Conservation (phyloP, 495 filamentous ascomycete genomes). For the Podospora fimiseda region DNA sequence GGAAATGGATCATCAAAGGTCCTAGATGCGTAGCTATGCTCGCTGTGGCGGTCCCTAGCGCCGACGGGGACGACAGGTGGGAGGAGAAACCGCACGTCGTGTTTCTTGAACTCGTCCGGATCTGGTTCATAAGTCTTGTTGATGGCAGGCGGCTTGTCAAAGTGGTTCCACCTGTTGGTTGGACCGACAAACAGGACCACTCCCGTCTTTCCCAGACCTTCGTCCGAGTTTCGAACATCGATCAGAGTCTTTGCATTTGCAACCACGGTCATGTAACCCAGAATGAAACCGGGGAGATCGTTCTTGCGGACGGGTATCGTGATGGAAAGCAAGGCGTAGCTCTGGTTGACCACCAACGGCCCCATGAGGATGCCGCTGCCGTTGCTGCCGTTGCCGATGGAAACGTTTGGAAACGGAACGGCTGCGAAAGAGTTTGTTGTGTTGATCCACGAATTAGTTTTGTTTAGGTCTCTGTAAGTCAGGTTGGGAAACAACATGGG, state of each 20-base stretch:
- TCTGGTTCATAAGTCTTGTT: slow-evolving; percentile 28
- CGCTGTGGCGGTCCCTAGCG: slow-evolving; percentile 41
- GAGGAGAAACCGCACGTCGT: slow-evolving; percentile 41
- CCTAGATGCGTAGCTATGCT: slow-evolving; percentile 35
- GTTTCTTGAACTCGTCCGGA: slow-evolving; percentile 28
- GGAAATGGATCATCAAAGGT: slow-evolving; percentile 47
- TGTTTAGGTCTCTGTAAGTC: slow-evolving; percentile 45
- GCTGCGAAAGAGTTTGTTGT: slow-evolving; percentile 35
- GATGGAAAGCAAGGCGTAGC: slow-evolving; percentile 71
- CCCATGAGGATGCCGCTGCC: slow-evolving; percentile 56
- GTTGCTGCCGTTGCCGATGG: slow-evolving; percentile 43
- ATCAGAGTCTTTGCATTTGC: slow-evolving; percentile 56
- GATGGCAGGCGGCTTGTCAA: slow-evolving; percentile 37
- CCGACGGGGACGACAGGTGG: slow-evolving; percentile 32
- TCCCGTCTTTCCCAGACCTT: slow-evolving; percentile 64
- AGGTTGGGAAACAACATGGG: slow-evolving; percentile 67
- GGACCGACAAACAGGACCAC: slow-evolving; percentile 63
- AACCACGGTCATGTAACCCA: slow-evolving; percentile 72
- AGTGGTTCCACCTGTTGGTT: slow-evolving; percentile 55
- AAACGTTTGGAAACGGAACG: slow-evolving; percentile 43
- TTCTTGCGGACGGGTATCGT: slow-evolving; percentile 69
- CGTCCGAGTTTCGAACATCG: slow-evolving; percentile 49
- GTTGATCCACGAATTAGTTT: slow-evolving; percentile 30
- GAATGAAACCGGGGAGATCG: slow-evolving; percentile 47
- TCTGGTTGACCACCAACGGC: slow-evolving; percentile 59